Percentiles rank a stretch among this genome's conserved stretches.
phyloP scores from a whole-genome alignment of 257 asterid species.

The Nicotiana attenuata region DNA sequence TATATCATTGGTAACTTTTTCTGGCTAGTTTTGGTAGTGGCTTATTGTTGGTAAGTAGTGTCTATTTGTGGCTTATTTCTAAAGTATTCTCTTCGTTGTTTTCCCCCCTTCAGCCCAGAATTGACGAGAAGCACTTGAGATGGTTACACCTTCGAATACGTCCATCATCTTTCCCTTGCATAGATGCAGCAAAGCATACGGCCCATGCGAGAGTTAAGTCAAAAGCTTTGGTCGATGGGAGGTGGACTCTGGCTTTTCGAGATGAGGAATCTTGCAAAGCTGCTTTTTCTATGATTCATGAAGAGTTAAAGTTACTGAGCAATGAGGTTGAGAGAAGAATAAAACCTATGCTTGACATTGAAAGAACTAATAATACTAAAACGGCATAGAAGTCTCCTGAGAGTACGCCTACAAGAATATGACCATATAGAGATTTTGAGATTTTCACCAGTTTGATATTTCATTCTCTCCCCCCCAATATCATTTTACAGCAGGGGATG shows the following conservation, averaged over 20 bases:
- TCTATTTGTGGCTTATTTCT: too few relatives aligned
- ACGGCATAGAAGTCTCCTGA: slow-evolving; percentile 19
- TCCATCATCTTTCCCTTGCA: slow-evolving; percentile 60
- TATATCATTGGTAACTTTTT: too few relatives aligned
- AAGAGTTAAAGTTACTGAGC: slow-evolving; percentile 55
- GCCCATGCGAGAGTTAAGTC: slow-evolving; percentile 53
- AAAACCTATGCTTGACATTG: slow-evolving; percentile 55
- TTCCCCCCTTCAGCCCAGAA: slow-evolving; percentile 61
- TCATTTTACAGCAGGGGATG: slow-evolving; percentile 23
- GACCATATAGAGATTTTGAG: slow-evolving; percentile 23
- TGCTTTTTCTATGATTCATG: slow-evolving; percentile 64
- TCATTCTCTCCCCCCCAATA: slow-evolving; percentile 8
- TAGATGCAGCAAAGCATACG: slow-evolving; percentile 39
- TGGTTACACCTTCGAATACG: slow-evolving; percentile 98
- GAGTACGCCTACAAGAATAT: slow-evolving; percentile 29
- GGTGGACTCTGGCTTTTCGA: slow-evolving; percentile 93
- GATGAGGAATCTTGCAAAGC: slow-evolving; percentile 72
- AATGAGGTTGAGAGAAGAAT: slow-evolving; percentile 55
- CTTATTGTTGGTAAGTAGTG: too few relatives aligned
- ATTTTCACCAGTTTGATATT: slow-evolving; percentile 15
- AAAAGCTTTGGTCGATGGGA: slow-evolving; percentile 75
- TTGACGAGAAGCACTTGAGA: slow-evolving; percentile 70
- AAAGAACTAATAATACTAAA: slow-evolving; percentile 25
- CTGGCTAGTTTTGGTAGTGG: too few relatives aligned
- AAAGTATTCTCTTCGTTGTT: too few relatives aligned